Evolutionary conservation across 495 filamentous ascomycete genomes (phyloP), one percentile per base, ranked within the genome.

Genomic region (Penicillium ochrochloron): DNA sequence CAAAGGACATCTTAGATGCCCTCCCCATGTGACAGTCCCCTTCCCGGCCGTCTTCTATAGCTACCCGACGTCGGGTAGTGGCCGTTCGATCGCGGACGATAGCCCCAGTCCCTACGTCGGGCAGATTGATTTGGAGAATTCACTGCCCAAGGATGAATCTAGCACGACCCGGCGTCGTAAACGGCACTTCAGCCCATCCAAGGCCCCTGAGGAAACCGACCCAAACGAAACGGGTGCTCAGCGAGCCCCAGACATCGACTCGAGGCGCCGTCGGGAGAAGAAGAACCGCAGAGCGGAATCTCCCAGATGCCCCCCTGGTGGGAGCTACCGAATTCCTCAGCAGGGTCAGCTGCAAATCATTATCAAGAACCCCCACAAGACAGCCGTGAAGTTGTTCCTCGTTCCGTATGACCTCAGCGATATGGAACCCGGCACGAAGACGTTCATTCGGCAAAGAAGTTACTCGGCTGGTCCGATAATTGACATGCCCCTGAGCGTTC

Each of bases 21-120:
- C 95, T 3, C 83, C 93, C 10, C 95, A 99, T 76, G 91, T 97
- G 55, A 93, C 92, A 1, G 81, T 99, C 7, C 91, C 94, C 2
- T 99, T 98, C 73, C 95, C 93, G 8, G 96, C 94, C 15, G 95
- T 98, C 10, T 99, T 97, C 66, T 99, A 98, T 78, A 95, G 90
- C 76, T 97, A 96, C 73, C 85, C 84, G 23, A 88, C 81, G 50
- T 89, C 87, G 27, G 85, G 84, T 7, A 80, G 80, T 66, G 88
- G 86, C 17, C 84, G 85, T 9, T 84, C 80, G 9, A 84, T 81
- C 52, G 78, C 82, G 27, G 89, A 96, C 61, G 92, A 96, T 68
- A 92, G 89, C 11, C 95, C 95, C 33, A 97, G 94, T 75, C 95
- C 95, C 0, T 99, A 99, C 71, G 96, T 98, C 14, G 95, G 96